Percentiles rank a stretch among this genome's conserved stretches.
These are phyloP conservation scores for Clarireedia hainanense DNA, from an alignment of 2,329 filamentous ascomycete genomes.

Conservation along the genomic window DNA sequence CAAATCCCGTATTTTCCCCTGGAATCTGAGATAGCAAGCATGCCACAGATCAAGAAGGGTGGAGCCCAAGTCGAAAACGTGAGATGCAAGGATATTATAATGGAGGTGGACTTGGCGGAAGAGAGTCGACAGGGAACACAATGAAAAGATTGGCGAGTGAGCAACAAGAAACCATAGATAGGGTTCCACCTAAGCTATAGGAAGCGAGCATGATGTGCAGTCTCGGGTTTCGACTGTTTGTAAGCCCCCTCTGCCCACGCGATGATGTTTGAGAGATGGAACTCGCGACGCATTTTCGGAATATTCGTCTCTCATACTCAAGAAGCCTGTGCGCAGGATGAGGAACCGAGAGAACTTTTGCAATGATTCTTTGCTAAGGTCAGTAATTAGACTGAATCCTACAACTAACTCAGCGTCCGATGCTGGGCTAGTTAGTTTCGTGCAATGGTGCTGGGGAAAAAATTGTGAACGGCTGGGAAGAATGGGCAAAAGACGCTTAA, in stretches of 20 bases:
- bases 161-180: not conserved
- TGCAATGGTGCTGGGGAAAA: too few species aligned
- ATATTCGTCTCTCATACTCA: not conserved
- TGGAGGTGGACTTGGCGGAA: not conserved
- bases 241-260: not conserved
- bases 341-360: not conserved
- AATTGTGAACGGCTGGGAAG: too few species aligned
- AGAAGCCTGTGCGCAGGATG: not conserved
- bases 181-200: not conserved
- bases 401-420: not conserved
- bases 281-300: not conserved
- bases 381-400: not conserved
- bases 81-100: not conserved
- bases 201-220: not conserved
- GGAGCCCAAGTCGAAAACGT: not conserved
- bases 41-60: not conserved
- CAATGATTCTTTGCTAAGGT: not conserved
- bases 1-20: not conserved
- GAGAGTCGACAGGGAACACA: not conserved
- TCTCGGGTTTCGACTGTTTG: not conserved
- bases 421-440: too few species aligned
- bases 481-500: too few species aligned
- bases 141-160: not conserved
- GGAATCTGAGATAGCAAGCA: not conserved
- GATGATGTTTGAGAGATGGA: not conserved